phyloP scores from a whole-genome alignment of 2,329 filamentous ascomycete genomes.

The Madurella mycetomatis region DNA sequence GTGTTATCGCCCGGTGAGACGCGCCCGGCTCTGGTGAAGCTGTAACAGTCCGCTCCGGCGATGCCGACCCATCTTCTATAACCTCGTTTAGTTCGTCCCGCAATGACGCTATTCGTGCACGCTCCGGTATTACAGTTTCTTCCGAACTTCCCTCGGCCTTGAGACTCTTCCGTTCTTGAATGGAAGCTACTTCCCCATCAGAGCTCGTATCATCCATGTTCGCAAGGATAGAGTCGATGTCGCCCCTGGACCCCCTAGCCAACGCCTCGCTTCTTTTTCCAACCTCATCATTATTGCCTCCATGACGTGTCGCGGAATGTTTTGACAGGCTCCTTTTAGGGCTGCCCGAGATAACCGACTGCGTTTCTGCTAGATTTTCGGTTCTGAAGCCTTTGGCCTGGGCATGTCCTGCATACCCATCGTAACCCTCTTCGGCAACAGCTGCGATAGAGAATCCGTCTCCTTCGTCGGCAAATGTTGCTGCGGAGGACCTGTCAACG shows the following conservation, averaged over 20 bases:
- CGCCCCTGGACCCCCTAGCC: conserved; percentile 37
- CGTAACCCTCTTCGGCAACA: conserved; percentile 57
- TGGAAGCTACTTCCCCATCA: conserved; percentile 31
- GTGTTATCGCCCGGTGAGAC: background rate
- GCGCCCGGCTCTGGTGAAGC: background rate
- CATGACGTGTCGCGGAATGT: conserved; percentile 27
- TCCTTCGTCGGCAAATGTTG: conserved; percentile 55
- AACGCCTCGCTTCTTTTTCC: conserved; percentile 45
- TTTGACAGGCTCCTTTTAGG: conserved; percentile 41
- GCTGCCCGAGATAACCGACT: conserved; percentile 46
- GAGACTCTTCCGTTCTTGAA: conserved; percentile 4
- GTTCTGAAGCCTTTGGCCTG: background rate
- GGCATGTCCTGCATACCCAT: conserved; percentile 18
- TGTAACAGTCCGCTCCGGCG: background rate
- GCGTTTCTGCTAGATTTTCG: conserved; percentile 34
- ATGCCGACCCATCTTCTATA: background rate
- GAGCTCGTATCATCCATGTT: conserved; percentile 53
- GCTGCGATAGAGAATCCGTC: conserved; percentile 66
- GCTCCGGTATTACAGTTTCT: background rate
- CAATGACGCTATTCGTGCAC: background rate
- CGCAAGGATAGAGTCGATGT: conserved; percentile 52
- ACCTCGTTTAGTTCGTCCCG: background rate
- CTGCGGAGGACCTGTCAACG: conserved; percentile 60
- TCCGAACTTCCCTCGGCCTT: background rate
- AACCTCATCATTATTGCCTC: conserved; percentile 21